Conservation (phyloP, 495 filamentous ascomycete species). For the Penicillium ochrochloron region DNA sequence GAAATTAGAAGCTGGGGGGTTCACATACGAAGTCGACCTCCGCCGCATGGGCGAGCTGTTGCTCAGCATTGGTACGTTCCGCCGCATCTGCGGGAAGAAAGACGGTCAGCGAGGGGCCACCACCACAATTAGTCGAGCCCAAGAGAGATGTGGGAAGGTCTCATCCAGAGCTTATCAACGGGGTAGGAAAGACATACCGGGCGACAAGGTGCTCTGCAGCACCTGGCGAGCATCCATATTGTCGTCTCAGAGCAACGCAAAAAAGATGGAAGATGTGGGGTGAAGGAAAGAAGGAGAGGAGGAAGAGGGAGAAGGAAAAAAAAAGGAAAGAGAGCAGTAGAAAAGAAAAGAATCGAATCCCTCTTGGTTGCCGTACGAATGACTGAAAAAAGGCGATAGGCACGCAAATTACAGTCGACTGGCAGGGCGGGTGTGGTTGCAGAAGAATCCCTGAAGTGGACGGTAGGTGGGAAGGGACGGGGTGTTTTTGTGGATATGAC, state of each 20-base stretch:
- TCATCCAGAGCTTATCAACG: slow-evolving; percentile 1
- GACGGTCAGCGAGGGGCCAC: slow-evolving; percentile 27
- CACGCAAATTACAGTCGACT: slow-evolving; percentile 30
- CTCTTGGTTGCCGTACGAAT: slow-evolving; percentile 20
- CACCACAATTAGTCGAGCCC: slow-evolving; percentile 8
- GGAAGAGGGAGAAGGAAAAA: slow-evolving; percentile 34
- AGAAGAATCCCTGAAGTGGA: slow-evolving; percentile 28
- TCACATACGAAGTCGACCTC: slow-evolving; percentile 90
- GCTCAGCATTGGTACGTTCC: slow-evolving; percentile 86
- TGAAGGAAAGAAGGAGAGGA: slow-evolving; percentile 22
- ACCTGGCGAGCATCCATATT: slow-evolving; percentile 83
- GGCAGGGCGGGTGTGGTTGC: slow-evolving; percentile 28
- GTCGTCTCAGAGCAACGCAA: slow-evolving; percentile 32
- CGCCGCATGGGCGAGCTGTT: slow-evolving; percentile 89
- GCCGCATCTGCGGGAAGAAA: slow-evolving; percentile 70
- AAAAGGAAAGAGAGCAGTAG: slow-evolving; percentile 24
- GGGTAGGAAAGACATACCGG: slow-evolving; percentile 62
- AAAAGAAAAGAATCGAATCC: slow-evolving; percentile 22
- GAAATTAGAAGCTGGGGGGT: slow-evolving; percentile 21
- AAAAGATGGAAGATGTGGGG: slow-evolving; percentile 36
- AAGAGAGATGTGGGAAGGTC: slow-evolving; percentile 23
- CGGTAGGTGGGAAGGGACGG: slow-evolving; percentile 37
- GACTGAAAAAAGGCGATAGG: slow-evolving; percentile 19
- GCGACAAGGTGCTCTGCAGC: slow-evolving; percentile 88
- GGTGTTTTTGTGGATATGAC: slow-evolving; percentile 50